Evolutionary conservation across 139 green algal species (phyloP), one percentile per base, ranked within the genome.

Genomic region (Tetraselmis striata): DNA sequence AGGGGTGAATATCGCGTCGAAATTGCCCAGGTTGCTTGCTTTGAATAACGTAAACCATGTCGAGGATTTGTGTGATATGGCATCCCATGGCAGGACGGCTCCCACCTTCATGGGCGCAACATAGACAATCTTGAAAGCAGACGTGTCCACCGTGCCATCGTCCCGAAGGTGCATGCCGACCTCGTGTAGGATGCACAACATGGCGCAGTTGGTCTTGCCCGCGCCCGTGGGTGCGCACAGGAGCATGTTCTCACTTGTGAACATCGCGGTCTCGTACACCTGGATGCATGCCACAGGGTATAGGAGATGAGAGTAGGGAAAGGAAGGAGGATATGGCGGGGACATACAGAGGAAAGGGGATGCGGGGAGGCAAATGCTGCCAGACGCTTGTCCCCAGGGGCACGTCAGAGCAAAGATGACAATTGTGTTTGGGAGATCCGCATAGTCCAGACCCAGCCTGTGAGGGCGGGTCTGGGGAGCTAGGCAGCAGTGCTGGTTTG

Each of bases 201-300:
- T 95, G 31, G 96, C 96, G 1, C 98, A 95, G 84, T 99, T 99
- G 82, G 96, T 99, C 90, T 99, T 99, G 76, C 96, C 96, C 2
- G 96, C 95, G 30, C 96, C 96, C 30, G 95, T 97, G 29, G 88
- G 90, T 0, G 87, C 91, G 81, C 91, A 96, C 81, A 99, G 86
- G 75, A 99, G 92, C 89, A 99, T 95, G 88, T 99, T 99, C 81
- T 98, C 94, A 29, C 89, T 83, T 32, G 86, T 93, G 85, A 94
- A 96, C 26, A 99, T 89, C 24, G 96, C 96, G 1, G 90, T 90
- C 28, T 99, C 91, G 81, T 84, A 95, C 58, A 67, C 45, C 45
- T 67, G 45, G n/a, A n/a, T n/a, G n/a, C n/a, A n/a, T n/a, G n/a
- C n/a, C n/a, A n/a, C n/a, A n/a, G n/a, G n/a, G n/a, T n/a, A n/a